Conservation (phyloP, 2,329 filamentous ascomycete genomes). For the Capronia epimyces region DNA sequence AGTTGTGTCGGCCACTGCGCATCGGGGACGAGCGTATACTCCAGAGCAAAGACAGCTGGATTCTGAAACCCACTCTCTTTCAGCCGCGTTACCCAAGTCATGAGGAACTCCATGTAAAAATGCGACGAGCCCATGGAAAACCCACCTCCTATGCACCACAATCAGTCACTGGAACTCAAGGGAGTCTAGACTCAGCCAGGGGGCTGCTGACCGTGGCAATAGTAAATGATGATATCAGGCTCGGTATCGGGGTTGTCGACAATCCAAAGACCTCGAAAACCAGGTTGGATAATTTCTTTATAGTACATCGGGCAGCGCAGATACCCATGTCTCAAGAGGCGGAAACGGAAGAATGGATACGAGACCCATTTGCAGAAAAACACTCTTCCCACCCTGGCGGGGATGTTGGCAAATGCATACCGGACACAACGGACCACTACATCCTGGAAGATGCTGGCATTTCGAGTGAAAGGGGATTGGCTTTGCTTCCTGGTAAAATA, state of each 20-base stretch:
- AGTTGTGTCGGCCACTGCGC: conserved; percentile 67
- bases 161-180: neutral
- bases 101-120: conserved; percentile 80
- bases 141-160: conserved; percentile 59
- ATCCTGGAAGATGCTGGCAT: conserved; percentile 69
- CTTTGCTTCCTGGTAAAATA: conserved; percentile 45
- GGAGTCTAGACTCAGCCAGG: neutral
- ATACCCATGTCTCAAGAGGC: conserved; percentile 68
- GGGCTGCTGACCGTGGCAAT: conserved; percentile 61
- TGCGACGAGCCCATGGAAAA: conserved; percentile 76
- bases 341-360: conserved; percentile 67
- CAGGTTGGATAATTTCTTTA: conserved; percentile 51
- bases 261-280: conserved; percentile 65
- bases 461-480: conserved; percentile 59
- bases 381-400: conserved; percentile 62
- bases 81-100: conserved; percentile 65
- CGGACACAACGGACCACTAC: conserved; percentile 70
- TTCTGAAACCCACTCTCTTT: conserved; percentile 62
- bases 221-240: conserved; percentile 75
- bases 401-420: conserved; percentile 69
- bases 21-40: conserved; percentile 75
- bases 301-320: conserved; percentile 58
- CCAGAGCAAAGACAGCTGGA: conserved; percentile 71
- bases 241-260: conserved; percentile 51
- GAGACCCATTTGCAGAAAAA: conserved; percentile 73